A percentile compares a stretch with the other conserved stretches of the same genome.
phyloP scores from a whole-genome alignment of 345 rosid genomes.

The Angophora floribunda region DNA sequence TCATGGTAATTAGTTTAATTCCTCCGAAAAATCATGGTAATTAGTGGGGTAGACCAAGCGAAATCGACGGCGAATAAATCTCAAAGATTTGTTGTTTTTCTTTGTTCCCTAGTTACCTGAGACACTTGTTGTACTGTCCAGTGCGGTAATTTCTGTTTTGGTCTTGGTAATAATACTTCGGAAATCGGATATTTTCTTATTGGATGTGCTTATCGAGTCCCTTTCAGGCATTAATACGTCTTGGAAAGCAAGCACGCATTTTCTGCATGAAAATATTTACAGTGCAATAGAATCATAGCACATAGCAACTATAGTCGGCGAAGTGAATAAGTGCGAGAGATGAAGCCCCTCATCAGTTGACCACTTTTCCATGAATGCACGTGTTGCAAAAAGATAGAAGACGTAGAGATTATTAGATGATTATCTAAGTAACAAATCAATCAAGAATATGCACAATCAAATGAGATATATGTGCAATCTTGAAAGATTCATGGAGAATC shows the following conservation, averaged over 20 bases:
- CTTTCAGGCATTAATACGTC: background rate
- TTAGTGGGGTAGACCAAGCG: background rate
- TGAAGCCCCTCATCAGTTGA: background rate
- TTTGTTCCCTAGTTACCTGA: background rate
- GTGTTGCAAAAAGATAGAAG: background rate
- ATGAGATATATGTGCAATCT: background rate
- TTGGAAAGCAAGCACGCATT: background rate
- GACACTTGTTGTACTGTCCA: background rate
- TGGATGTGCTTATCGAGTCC: background rate
- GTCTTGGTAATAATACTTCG: background rate
- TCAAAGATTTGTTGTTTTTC: background rate
- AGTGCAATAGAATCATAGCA: background rate
- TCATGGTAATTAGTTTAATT: background rate
- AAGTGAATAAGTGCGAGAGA: background rate
- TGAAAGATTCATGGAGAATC: background rate
- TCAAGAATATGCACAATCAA: background rate
- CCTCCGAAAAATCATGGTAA: background rate
- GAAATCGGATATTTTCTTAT: background rate
- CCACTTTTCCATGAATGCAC: background rate
- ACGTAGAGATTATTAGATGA: background rate
- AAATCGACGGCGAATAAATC: background rate
- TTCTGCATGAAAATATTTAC: background rate
- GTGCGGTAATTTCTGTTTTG: background rate
- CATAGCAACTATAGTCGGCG: rapidly evolving
- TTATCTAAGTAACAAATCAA: background rate